phyloP scores from a whole-genome alignment of 176 grass and related monocot species.

The Urochloa ruziziensis region DNA sequence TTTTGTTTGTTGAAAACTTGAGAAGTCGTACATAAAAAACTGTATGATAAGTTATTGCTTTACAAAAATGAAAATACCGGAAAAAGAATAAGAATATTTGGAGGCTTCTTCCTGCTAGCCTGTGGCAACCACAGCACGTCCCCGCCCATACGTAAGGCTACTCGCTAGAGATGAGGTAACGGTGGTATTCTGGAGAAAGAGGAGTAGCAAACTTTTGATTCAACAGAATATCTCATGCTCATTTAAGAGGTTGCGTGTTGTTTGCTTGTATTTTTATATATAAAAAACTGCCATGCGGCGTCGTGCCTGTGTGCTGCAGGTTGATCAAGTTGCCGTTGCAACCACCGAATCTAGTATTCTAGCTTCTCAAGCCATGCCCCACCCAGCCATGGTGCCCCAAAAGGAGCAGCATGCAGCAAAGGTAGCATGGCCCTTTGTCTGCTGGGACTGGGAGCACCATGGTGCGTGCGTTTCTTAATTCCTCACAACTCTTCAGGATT shows the following conservation, averaged over 20 bases:
- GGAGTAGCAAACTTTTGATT: not conserved
- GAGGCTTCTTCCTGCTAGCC: too few species aligned
- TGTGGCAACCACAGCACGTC: not conserved
- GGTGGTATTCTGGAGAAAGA: not conserved
- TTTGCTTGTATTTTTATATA: too few species aligned
- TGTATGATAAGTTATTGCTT: too few species aligned
- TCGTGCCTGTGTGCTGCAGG: not conserved
- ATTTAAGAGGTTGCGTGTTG: not conserved
- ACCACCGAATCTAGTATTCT: slow-evolving; percentile 20
- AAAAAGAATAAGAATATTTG: too few species aligned
- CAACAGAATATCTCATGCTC: not conserved
- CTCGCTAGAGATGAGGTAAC: not conserved
- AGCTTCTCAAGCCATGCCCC: slow-evolving; percentile 17
- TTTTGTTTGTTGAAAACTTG: too few species aligned
- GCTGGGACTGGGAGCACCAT: not conserved
- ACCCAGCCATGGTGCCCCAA: not conserved
- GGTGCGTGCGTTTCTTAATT: not conserved
- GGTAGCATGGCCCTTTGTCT: not conserved
- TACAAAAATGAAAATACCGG: too few species aligned
- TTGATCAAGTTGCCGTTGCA: not conserved
- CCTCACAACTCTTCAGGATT: not conserved
- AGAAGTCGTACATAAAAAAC: too few species aligned
- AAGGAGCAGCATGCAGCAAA: slow-evolving; percentile 7
- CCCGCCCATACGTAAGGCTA: not conserved
- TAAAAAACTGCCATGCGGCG: not conserved